Percentiles rank a stretch among this genome's conserved stretches.
Evolutionary conservation across 345 rosid species (phyloP).

Genomic region (Linum trigynum): DNA sequence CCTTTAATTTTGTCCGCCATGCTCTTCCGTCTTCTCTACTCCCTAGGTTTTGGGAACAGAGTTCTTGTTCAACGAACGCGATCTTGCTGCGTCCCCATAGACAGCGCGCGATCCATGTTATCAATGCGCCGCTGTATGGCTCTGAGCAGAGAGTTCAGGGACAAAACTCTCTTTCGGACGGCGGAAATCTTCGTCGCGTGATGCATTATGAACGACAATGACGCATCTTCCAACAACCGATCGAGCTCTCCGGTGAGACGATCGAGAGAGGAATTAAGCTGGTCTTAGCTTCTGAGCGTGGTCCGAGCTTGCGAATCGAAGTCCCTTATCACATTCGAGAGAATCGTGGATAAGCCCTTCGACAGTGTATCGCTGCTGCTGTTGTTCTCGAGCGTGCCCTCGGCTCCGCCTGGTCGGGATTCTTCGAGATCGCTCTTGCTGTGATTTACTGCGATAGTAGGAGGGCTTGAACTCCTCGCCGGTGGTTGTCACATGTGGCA

Average conservation of each 20-base stretch:
- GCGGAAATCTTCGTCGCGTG: slow-evolving; percentile 66
- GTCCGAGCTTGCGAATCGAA: slow-evolving; percentile 56
- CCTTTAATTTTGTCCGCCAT: background rate
- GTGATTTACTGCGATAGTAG: too few species aligned
- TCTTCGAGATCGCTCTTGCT: background rate
- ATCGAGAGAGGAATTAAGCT: slow-evolving; percentile 51
- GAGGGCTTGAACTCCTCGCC: background rate
- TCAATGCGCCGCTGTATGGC: slow-evolving; percentile 66
- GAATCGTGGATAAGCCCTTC: slow-evolving; percentile 46
- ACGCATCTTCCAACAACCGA: slow-evolving; percentile 77
- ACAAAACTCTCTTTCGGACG: slow-evolving; percentile 59
- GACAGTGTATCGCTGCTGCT: slow-evolving; percentile 38
- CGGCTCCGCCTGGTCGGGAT: background rate
- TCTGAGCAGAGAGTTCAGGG: slow-evolving; percentile 50
- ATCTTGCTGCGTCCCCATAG: slow-evolving; percentile 34
- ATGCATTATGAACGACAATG: slow-evolving; percentile 64
- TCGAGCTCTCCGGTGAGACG: slow-evolving; percentile 80
- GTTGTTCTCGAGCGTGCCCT: background rate
- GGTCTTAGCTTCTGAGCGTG: slow-evolving; percentile 51
- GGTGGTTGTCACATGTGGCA: too few species aligned
- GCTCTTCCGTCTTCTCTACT: background rate
- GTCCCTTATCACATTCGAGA: slow-evolving; percentile 44
- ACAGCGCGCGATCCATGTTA: slow-evolving; percentile 60
- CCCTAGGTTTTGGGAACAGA: background rate
- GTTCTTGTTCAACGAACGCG: too few species aligned